Evolutionary conservation across 768 basidiomycete genomes (phyloP), one percentile per base, ranked within the genome.

Genomic region (Lentinula guzmanii): DNA sequence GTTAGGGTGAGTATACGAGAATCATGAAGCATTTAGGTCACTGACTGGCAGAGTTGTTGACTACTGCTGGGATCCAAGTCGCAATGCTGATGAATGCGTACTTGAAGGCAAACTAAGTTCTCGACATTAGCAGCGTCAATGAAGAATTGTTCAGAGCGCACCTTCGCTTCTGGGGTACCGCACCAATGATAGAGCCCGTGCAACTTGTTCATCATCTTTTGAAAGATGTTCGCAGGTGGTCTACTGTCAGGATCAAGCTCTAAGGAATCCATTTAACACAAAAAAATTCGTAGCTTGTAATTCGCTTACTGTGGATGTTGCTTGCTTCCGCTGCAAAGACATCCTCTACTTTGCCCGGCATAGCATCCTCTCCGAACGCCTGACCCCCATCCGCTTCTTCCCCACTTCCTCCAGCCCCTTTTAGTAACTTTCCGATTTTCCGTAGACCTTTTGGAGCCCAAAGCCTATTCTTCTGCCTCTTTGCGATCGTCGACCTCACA

Each of bases 371-470:
- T 45, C 67, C 67, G 48, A 71, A 63, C 61, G 74, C 72, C 11
- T 70, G 72, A 24, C 71, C 69, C 33, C 63, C 60, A 59, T 64
- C 62, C 3, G 39, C 58, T 8, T 68, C 67, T 46, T 68, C 67
- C 46, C 71, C 64, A 61, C 75, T 72, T 10, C 71, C 72, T n/a
- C 71, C 69, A 15, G 37, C 54, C 42, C 15, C 41, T n/a, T 21
- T 60, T 18, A 63, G 33, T 3, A 55, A 2, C 15, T 62, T 58
- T n/a, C 57, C 57, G 13, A 62, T 58, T 46, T 58, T 58, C 63
- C 76, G 51, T 65, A 85, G 60, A 7, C 79, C 79, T 34, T 74
- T 79, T 5, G 85, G 84, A 13, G 75, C 76, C 78, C 85, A 85
- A 28, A 85, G 64, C 62, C 77, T 71, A 50, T 75, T 76, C 51